phyloP scores from a whole-genome alignment of 2,329 filamentous ascomycete species.

The Xylaria sp. region DNA sequence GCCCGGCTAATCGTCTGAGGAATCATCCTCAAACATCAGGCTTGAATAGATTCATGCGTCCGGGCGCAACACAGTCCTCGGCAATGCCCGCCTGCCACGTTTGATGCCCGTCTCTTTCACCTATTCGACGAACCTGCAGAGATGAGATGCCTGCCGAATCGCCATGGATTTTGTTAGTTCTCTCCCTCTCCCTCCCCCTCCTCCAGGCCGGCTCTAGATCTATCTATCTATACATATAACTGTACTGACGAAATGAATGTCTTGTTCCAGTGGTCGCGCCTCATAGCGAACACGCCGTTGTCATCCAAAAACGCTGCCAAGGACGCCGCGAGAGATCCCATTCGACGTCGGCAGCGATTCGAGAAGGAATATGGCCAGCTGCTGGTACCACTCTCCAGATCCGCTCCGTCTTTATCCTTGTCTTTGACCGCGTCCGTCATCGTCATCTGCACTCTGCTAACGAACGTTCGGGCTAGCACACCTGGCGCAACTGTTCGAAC shows the following conservation, averaged over 20 bases:
- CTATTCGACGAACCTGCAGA: constrained; percentile 15
- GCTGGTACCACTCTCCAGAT: constrained; percentile 58
- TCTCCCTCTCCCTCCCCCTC: background rate
- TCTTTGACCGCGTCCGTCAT: background rate
- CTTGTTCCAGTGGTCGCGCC: constrained; percentile 69
- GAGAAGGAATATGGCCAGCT: constrained; percentile 74
- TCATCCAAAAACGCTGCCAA: constrained; percentile 67
- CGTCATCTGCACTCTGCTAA: constrained; percentile 28
- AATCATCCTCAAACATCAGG: constrained; percentile 38
- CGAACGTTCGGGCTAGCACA: constrained; percentile 54
- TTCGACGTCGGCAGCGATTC: constrained; percentile 72
- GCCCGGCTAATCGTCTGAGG: constrained; percentile 32
- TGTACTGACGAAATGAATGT: constrained; percentile 33
- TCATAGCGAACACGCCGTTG: constrained; percentile 71
- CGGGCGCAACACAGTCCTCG: constrained; percentile 2
- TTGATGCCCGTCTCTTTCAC: background rate
- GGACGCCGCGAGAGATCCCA: constrained; percentile 71
- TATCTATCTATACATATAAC: background rate
- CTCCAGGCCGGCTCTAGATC: background rate
- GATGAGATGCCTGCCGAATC: constrained; percentile 60
- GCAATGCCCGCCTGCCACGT: constrained; percentile 17
- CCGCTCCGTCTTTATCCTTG: background rate
- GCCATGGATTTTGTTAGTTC: constrained; percentile 68
- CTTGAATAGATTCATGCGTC: constrained; percentile 33
- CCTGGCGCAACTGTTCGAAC: constrained; percentile 72